Conservation (phyloP, 805 yeast genomes). For the Lipomyces orientalis region DNA sequence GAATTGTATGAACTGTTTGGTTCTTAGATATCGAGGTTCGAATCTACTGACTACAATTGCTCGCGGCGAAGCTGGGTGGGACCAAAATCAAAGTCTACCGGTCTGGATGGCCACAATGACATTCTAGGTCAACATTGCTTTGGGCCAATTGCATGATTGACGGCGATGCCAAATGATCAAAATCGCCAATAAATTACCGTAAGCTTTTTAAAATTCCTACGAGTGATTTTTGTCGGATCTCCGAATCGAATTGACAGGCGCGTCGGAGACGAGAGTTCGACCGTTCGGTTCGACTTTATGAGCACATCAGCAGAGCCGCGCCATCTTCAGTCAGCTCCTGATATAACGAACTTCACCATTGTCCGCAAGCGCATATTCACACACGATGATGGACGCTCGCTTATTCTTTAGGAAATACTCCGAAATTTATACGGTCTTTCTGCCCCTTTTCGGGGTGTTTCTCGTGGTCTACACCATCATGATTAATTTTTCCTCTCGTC, state of each 20-base stretch:
- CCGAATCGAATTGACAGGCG: no score
- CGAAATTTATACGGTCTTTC: constrained; percentile 35
- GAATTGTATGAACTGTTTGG: not conserved
- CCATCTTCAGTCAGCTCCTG: not conserved
- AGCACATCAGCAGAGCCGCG: not conserved
- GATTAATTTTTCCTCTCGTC: constrained; percentile 12
- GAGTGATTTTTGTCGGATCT: not conserved
- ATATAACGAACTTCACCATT: not conserved
- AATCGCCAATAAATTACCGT: not conserved
- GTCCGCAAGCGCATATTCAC: not conserved
- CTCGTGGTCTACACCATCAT: constrained; percentile 20
- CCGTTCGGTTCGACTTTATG: no score
- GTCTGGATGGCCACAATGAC: not conserved
- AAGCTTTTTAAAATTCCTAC: not conserved
- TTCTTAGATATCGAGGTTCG: no score
- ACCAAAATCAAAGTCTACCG: no score
- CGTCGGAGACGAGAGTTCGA: no score
- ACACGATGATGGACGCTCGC: constrained; percentile 14
- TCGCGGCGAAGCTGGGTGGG: no score
- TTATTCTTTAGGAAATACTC: constrained; percentile 29
- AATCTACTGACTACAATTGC: no score
- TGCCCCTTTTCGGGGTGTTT: constrained; percentile 29
- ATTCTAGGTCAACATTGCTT: not conserved
- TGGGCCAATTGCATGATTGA: not conserved
- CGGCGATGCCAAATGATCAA: no score